These are phyloP conservation scores for Tilletiopsis washingtonensis DNA, from an alignment of 1,284 basidiomycete genomes.

Conservation along the genomic window DNA sequence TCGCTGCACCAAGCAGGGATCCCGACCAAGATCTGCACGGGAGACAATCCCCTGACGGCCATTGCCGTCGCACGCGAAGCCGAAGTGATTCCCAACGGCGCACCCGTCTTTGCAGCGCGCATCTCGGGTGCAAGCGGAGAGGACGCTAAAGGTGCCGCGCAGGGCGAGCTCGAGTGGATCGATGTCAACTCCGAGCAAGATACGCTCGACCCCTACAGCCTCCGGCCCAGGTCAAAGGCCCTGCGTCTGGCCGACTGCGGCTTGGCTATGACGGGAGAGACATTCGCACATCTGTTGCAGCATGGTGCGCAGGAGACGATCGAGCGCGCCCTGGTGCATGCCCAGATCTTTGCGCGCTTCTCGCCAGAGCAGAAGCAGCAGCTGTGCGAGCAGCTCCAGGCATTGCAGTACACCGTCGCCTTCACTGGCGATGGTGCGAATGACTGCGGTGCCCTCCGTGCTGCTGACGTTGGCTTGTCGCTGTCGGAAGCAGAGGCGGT, in stretches of 20 bases:
- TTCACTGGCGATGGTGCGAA: slow-evolving; percentile 29
- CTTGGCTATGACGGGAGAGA: slow-evolving; percentile 24
- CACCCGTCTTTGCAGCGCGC: slow-evolving; percentile 16
- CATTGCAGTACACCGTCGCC: slow-evolving; percentile 14
- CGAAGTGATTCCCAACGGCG: slow-evolving; percentile 6
- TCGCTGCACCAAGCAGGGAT: slow-evolving; percentile 17
- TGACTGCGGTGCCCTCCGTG: slow-evolving; percentile 25
- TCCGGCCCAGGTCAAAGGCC: slow-evolving; percentile 8
- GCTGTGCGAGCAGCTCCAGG: slow-evolving; percentile 23
- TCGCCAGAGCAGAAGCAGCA: slow-evolving; percentile 30
- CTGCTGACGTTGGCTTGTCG: slow-evolving; percentile 25
- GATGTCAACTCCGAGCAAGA: slow-evolving; percentile 12
- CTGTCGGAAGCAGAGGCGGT: slow-evolving; percentile 27
- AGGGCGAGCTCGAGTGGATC: slow-evolving; percentile 14
- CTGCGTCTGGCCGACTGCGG: slow-evolving; percentile 15
- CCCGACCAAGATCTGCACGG: slow-evolving; percentile 28
- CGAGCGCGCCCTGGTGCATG: slow-evolving; percentile 15
- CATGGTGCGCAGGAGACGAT: slow-evolving; percentile 17
- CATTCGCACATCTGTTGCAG: slow-evolving; percentile 12
- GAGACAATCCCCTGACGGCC: slow-evolving; percentile 25
- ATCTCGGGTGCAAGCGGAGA: not conserved
- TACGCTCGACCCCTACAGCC: slow-evolving; percentile 19
- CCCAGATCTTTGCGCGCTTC: slow-evolving; percentile 24
- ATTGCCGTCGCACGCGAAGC: slow-evolving; percentile 21
- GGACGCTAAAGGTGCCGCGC: not conserved